phyloP scores from a whole-genome alignment of 2,329 filamentous ascomycete species.

The Thermoascus crustaceus region DNA sequence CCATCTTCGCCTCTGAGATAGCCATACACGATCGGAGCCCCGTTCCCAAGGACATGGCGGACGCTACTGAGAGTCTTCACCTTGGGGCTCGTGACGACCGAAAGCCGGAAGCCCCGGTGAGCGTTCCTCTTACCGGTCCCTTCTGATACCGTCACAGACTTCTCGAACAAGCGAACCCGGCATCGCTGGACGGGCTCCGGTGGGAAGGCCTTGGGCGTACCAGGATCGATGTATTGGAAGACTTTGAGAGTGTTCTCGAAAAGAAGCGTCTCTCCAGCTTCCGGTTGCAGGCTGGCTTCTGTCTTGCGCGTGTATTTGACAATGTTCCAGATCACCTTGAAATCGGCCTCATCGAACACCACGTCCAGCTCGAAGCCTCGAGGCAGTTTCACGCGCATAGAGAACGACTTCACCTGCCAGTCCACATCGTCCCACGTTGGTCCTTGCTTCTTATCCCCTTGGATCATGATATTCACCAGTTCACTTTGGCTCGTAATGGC shows the following conservation, averaged over 20 bases:
- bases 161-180: slow-evolving; percentile 68
- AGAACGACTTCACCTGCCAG: slow-evolving; percentile 62
- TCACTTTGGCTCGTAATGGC: slow-evolving; percentile 73
- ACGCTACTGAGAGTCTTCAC: slow-evolving; percentile 71
- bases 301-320: slow-evolving; percentile 77
- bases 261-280: slow-evolving; percentile 60
- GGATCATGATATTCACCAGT: slow-evolving; percentile 65
- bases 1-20: slow-evolving; percentile 66
- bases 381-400: slow-evolving; percentile 62
- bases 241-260: slow-evolving; percentile 62
- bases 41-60: slow-evolving; percentile 59
- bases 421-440: slow-evolving; percentile 74
- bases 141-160: slow-evolving; percentile 57
- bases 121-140: slow-evolving; percentile 63
- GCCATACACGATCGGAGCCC: slow-evolving; percentile 66
- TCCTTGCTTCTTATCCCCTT: slow-evolving; percentile 57
- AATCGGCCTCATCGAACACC: slow-evolving; percentile 68
- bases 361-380: slow-evolving; percentile 67
- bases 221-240: slow-evolving; percentile 74
- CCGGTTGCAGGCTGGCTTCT: slow-evolving; percentile 60
- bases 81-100: slow-evolving; percentile 67
- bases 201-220: slow-evolving; percentile 65
- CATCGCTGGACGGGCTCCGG: slow-evolving; percentile 64
- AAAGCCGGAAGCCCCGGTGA: slow-evolving; percentile 72
- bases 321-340: slow-evolving; percentile 69